Base-by-base conservation (phyloP, 2,329 filamentous ascomycete genomes). In the Tympanopsis confertula region DNA sequence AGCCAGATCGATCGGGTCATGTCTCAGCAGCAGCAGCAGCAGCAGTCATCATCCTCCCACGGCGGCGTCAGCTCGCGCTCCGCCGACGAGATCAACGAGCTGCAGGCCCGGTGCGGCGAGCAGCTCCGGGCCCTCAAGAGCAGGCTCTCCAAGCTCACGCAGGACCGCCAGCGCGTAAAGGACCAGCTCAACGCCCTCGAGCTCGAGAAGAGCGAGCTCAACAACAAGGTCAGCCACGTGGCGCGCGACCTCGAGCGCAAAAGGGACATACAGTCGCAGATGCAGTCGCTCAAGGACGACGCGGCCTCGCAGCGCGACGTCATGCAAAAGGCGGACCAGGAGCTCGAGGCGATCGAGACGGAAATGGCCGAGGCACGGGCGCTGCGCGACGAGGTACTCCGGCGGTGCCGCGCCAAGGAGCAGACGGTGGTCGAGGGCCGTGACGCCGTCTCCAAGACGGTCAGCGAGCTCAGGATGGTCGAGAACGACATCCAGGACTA, bases 181-280 rank as follows among this genome's bases (percentile, higher is more conserved):
- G 74, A 76, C 44, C 65, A 75, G 24, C 70, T 91, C 39, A 82
- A 71, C 44, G 64, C 68, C 13, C 65, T 93, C 19, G 86, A 95
- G 57, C 67, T 91, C 4, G 79, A 91, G 51, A 70, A 78, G 41
- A 81, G 83, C 49, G 83, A 93, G 56, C 63, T 84, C 29, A 75
- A 71, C 42, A 82, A 80, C 51, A 82, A 82, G 45, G 68, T 95
- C 38, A 79, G 71, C 47, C 74, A 72, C 37, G 76, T 82, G 1
- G 69, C 72, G 35, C 79, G 82, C 41, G 78, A 88, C 49, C 66
- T 96, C 19, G 86, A 93, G 54, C 86, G 85, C 58, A 94, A 88
- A 62, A 69, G 71, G 28, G 71, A 74, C 32, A 65, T 94, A 17
- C 66, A 75, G 43, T 63, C 65, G 28, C 83, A 87, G 44, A 77